A percentile compares a stretch with the other conserved stretches of the same genome.
These are phyloP conservation scores for Melaleuca quinquenervia DNA, from an alignment of 345 rosid genomes.

Conservation along the genomic window DNA sequence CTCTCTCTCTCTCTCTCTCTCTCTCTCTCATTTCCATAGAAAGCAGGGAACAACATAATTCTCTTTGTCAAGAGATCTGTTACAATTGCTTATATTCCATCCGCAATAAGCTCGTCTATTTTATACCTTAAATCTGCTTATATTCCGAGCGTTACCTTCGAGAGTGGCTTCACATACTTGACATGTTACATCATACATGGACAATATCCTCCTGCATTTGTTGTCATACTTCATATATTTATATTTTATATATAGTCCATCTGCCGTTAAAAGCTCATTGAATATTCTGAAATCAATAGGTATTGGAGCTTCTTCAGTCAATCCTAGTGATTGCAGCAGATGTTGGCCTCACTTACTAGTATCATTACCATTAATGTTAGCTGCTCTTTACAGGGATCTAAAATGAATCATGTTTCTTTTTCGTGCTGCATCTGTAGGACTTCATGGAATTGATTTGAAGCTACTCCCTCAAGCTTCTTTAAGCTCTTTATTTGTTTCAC, in stretches of 20 bases:
- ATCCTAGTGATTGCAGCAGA: not conserved
- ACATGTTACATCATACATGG: too few relatives aligned
- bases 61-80: too few relatives aligned
- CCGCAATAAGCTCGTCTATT: too few relatives aligned
- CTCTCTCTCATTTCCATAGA: too few relatives aligned
- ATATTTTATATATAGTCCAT: not conserved
- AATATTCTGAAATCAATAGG: not conserved
- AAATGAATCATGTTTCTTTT: not conserved
- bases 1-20: too few relatives aligned
- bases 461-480: not conserved
- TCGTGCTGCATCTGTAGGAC: not conserved
- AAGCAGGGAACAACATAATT: too few relatives aligned
- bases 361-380: not conserved
- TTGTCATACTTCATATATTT: too few relatives aligned
- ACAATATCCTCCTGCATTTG: too few relatives aligned
- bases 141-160: too few relatives aligned
- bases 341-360: not conserved
- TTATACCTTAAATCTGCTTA: too few relatives aligned
- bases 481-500: not conserved
- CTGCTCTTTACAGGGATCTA: not conserved
- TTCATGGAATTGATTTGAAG: not conserved
- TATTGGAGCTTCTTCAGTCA: not conserved
- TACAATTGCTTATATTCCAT: too few relatives aligned
- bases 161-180: too few relatives aligned
- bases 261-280: not conserved